Base-by-base conservation (phyloP, 441 rosid species). In the Arabidopsis lyrata region DNA sequence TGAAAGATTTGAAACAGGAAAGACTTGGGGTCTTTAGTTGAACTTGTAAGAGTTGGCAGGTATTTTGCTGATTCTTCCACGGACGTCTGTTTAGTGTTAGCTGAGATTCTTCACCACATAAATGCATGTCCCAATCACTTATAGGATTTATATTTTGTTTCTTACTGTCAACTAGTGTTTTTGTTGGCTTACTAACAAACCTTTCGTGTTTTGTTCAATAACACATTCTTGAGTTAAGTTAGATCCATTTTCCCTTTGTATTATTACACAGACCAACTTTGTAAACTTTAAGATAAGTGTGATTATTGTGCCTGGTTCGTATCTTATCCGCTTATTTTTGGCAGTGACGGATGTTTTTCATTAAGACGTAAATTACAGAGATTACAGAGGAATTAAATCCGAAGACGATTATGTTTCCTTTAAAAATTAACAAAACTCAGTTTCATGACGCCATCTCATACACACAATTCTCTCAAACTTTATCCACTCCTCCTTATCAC, bases 401-500 rank as follows among this genome's bases (percentile, higher is more conserved):
- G 36, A 34, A 22, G 27, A 22, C 27, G 27, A 22, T 29, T 52
- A 2, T 54, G 20, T 13, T 54, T 54, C 59, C 12, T 54, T 27
- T 2, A 24, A 10, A 20, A 4, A 2, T 1, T 4, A 49, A 49
- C 8, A 20, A 10, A 50, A 22, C 62, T 32, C 14, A 13, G 3
- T 56, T n/a, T 18, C 20, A 18, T 32, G 41, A 56, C 35, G 66
- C 66, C 52, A 60, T 59, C 18, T 5, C 42, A 44, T 5, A 44
- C 8, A 62, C n/a, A 63, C 31, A 47, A 10, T 12, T 34, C 47
- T 65, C 16, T 49, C 5, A 4, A 29, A 5, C 41, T 24, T 67
- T 67, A 67, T 54, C 72, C 53, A 29, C 53, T 63, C 66, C 27
- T 60, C 44, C 63, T 66, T 38, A 8, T 61, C 66, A 59, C 39